A percentile compares a stretch with the other conserved stretches of the same genome.
phyloP scores from a whole-genome alignment of 257 asterid genomes.

The Solanum virginianum region DNA sequence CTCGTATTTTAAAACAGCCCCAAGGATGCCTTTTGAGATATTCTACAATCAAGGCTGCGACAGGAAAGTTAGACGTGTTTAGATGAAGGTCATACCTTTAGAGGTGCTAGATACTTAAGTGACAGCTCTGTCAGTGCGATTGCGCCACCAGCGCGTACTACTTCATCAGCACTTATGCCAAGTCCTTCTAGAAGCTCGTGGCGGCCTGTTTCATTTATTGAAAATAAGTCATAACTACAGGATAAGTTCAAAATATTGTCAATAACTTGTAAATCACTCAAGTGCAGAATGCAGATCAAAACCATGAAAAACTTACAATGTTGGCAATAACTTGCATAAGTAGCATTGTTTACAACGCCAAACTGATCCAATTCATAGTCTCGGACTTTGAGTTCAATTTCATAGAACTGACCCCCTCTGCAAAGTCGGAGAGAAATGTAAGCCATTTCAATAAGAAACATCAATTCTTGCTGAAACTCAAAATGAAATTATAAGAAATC shows the following conservation, averaged over 20 bases:
- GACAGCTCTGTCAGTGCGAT: conserved; percentile 67
- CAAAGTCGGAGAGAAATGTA: neutral
- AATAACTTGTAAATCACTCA: neutral
- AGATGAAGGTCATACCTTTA: conserved; percentile 42
- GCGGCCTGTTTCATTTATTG: conserved; percentile 43
- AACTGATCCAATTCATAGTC: conserved; percentile 93
- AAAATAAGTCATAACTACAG: neutral
- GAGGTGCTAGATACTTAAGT: conserved; percentile 72
- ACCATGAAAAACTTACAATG: conserved; percentile 46
- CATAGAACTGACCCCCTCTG: conserved; percentile 59
- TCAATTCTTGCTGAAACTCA: neutral
- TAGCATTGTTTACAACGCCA: conserved; percentile 81
- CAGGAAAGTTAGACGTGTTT: neutral
- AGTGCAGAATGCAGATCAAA: neutral
- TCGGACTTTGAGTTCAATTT: conserved; percentile 70
- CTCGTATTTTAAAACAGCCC: neutral
- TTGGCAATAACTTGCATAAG: conserved; percentile 85
- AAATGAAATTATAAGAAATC: neutral
- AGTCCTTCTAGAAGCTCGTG: conserved; percentile 67
- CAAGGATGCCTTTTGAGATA: neutral
- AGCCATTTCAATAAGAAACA: neutral
- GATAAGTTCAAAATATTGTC: neutral
- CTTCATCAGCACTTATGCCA: conserved; percentile 59
- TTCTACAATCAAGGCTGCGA: too few species aligned
- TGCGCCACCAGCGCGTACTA: conserved; percentile 59